Evolutionary conservation across 2,329 filamentous ascomycete species (phyloP).

Genomic region (Nemania diffusa): DNA sequence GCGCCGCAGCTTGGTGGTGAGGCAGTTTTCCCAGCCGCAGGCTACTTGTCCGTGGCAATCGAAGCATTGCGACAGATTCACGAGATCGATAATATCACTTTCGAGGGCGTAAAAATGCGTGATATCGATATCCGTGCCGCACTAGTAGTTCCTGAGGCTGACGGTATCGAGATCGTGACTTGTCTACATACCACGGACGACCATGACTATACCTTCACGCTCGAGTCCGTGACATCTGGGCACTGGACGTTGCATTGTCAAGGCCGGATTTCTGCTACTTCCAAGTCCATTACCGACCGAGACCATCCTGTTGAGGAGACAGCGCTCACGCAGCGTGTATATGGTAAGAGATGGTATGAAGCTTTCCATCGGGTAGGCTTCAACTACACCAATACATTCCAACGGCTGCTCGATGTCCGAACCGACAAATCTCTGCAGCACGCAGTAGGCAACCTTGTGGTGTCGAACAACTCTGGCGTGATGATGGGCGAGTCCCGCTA

Average conservation of each 20-base stretch:
- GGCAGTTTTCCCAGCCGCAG: slow-evolving; percentile 52
- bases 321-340: slow-evolving; percentile 30
- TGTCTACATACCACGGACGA: slow-evolving; percentile 23
- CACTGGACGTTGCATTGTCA: slow-evolving; percentile 37
- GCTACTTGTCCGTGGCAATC: slow-evolving; percentile 52
- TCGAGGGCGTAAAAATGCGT: slow-evolving; percentile 26
- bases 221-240: slow-evolving; percentile 34
- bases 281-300: neutral
- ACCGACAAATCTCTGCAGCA: slow-evolving; percentile 27
- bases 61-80: slow-evolving; percentile 50
- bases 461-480: slow-evolving; percentile 17
- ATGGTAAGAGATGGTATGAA: slow-evolving; percentile 38
- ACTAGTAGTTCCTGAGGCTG: slow-evolving; percentile 40
- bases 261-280: slow-evolving; percentile 30
- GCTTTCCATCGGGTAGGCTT: slow-evolving; percentile 39
- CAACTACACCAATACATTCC: slow-evolving; percentile 37
- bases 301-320: slow-evolving; percentile 23
- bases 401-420: slow-evolving; percentile 30
- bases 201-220: slow-evolving; percentile 32
- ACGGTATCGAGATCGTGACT: slow-evolving; percentile 38
- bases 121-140: slow-evolving; percentile 43
- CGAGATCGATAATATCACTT: slow-evolving; percentile 11
- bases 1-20: slow-evolving; percentile 39
- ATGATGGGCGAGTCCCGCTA: slow-evolving; percentile 41
- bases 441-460: slow-evolving; percentile 24